Percentiles rank a stretch among this genome's conserved stretches.
Conservation (phyloP, 1,139 yeast species). For the Starmera stellimalicola region DNA sequence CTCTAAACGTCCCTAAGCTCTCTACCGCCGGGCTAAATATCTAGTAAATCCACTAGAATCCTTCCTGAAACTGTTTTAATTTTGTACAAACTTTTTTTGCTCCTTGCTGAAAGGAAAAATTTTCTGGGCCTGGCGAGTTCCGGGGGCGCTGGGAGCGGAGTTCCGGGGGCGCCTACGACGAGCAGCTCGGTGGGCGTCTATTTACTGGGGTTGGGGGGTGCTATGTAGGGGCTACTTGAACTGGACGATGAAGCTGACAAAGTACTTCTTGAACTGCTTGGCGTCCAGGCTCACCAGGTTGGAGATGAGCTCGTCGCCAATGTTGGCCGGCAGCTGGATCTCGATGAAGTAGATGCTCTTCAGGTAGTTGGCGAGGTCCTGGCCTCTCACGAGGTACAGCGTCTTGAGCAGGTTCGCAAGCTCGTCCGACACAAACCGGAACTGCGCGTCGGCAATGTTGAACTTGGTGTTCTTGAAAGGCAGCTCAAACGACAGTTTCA, state of each 20-base stretch:
- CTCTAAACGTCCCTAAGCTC: too few species aligned
- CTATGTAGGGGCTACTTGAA: conserved; percentile 6
- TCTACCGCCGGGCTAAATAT: too few species aligned
- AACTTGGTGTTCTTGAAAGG: conserved; percentile 64
- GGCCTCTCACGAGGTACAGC: conserved; percentile 31
- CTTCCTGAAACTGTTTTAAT: too few species aligned
- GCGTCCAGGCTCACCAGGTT: conserved; percentile 44
- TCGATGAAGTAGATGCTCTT: conserved; percentile 42
- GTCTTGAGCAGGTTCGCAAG: conserved; percentile 61
- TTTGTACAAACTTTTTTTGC: too few species aligned
- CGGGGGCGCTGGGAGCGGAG: too few species aligned
- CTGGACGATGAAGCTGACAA: conserved; percentile 45
- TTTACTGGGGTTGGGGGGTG: too few species aligned
- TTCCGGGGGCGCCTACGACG: too few species aligned
- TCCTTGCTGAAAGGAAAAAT: too few species aligned
- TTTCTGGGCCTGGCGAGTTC: too few species aligned
- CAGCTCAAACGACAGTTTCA: conserved; percentile 66
- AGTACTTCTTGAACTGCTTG: conserved; percentile 57
- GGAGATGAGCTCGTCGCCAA: conserved; percentile 48
- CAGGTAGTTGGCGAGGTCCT: conserved; percentile 38
- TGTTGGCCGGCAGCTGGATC: conserved; percentile 50
- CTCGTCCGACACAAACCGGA: conserved; percentile 66
- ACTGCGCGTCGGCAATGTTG: conserved; percentile 70
- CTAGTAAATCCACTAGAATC: too few species aligned
- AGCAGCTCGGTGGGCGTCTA: too few species aligned